phyloP scores from a whole-genome alignment of 139 green algal genomes.

The Chlamydomonas sp. region DNA sequence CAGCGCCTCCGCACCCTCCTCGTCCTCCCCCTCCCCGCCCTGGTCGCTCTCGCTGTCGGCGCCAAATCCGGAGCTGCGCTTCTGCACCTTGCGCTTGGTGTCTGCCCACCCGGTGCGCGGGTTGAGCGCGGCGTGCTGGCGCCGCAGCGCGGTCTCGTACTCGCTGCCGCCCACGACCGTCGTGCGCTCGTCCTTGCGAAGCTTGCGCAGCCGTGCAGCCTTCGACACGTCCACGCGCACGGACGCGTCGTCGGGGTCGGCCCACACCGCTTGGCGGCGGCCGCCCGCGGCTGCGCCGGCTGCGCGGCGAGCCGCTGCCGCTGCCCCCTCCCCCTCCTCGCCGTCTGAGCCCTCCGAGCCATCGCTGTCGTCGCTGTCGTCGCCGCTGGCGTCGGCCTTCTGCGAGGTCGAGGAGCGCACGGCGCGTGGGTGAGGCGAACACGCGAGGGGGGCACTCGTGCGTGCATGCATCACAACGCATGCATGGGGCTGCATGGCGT shows the following conservation, averaged over 20 bases:
- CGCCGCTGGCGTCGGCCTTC: too few relatives aligned
- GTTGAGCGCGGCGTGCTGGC: slow-evolving; percentile 63
- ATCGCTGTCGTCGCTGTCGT: too few relatives aligned
- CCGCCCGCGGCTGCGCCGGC: neutral
- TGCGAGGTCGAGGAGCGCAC: too few relatives aligned
- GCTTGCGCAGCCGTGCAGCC: slow-evolving; percentile 50
- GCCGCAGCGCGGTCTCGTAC: slow-evolving; percentile 64
- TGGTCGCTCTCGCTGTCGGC: slow-evolving; percentile 10
- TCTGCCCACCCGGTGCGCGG: slow-evolving; percentile 59
- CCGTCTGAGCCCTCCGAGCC: neutral
- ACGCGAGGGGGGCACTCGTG: too few relatives aligned
- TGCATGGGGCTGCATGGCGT: too few relatives aligned
- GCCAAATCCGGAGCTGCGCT: slow-evolving; percentile 1
- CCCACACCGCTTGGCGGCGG: slow-evolving; percentile 42
- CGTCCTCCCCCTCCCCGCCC: too few relatives aligned
- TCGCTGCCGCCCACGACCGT: slow-evolving; percentile 45
- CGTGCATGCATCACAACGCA: too few relatives aligned
- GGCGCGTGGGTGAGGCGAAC: too few relatives aligned
- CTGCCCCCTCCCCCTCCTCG: neutral
- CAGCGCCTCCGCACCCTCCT: slow-evolving; percentile 17
- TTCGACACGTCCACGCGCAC: slow-evolving; percentile 28
- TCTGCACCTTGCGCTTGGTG: neutral
- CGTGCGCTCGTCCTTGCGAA: slow-evolving; percentile 20
- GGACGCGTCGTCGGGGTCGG: slow-evolving; percentile 33
- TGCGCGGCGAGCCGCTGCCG: neutral